These are phyloP conservation scores for Jasminum sambac DNA, from an alignment of 257 asterid species.

Conservation along the genomic window DNA sequence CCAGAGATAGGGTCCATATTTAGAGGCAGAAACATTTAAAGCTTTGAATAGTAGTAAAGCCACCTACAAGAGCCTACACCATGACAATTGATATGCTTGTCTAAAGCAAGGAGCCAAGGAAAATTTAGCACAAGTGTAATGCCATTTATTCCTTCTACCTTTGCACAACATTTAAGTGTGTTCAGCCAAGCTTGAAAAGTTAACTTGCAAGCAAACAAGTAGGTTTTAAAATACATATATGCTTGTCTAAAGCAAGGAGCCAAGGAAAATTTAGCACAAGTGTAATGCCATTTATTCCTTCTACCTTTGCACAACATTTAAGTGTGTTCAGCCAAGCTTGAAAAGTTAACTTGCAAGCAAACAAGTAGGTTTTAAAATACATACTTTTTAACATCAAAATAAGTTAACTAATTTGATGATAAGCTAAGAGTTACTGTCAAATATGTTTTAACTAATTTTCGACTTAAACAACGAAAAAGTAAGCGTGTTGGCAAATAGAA, in stretches of 20 bases:
- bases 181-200: background rate
- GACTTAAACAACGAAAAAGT: background rate
- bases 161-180: background rate
- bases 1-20: conserved; percentile 15
- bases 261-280: conserved; percentile 1
- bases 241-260: background rate
- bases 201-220: background rate
- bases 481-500: background rate
- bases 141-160: background rate
- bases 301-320: background rate
- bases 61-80: background rate
- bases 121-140: background rate
- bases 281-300: background rate
- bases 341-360: background rate
- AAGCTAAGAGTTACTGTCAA: background rate
- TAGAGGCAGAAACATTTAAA: background rate
- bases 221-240: background rate
- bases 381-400: background rate
- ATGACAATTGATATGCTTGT: background rate
- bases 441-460: background rate
- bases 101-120: background rate
- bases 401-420: background rate
- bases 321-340: background rate
- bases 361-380: background rate
- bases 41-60: background rate